Base-by-base conservation (phyloP, 805 yeast genomes). In the Lipomyces orientalis region DNA sequence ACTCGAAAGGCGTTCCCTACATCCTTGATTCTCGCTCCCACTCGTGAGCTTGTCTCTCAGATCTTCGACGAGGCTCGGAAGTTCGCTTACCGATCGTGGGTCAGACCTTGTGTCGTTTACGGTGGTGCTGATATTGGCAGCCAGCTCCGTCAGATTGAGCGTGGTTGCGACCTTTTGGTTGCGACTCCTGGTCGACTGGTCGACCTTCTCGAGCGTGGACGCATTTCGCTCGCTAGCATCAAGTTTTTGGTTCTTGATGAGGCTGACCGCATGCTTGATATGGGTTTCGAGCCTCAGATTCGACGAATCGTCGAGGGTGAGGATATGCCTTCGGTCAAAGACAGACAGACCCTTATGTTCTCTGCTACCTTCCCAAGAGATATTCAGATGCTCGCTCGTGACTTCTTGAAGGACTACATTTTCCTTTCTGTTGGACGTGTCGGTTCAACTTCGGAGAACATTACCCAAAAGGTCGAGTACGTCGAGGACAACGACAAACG, bases 211-310 rank as follows among this genome's bases (percentile, higher is more conserved):
- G 98, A 93, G 83, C 91, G 98, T 84, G 98, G 98, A 77, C 85
- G 88, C 76, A 91, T 95, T 75, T 93, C 98, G 57, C 85, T 95
- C 78, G 85, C 87, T 73, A 92, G 91, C 82, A 92, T 94, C 82
- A 92, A 90, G 81, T 95, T 91, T 82, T 87, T 95, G 80, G 98
- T 95, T 62, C 86, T 95, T 74, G 99, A 94, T 82, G 99, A 94
- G 86, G 99, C 99, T 78, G 99, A 95, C 83, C 91, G 99, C 85
- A 95, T 95, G 99, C 88, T 95, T 83, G 99, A 95, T 88, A 95
- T 95, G 98, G 99, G 99, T 87, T 95, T 95, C 84, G 99, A 95
- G 85, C 98, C 98, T 73, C 99, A 95, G 86, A 95, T 95, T 79
- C 91, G 99, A 87, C 90, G 93, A 80, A 94, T 95, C 78, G 99